phyloP scores from a whole-genome alignment of 192 early-diverging fungal genomes.

The Coemansia aciculifera region DNA sequence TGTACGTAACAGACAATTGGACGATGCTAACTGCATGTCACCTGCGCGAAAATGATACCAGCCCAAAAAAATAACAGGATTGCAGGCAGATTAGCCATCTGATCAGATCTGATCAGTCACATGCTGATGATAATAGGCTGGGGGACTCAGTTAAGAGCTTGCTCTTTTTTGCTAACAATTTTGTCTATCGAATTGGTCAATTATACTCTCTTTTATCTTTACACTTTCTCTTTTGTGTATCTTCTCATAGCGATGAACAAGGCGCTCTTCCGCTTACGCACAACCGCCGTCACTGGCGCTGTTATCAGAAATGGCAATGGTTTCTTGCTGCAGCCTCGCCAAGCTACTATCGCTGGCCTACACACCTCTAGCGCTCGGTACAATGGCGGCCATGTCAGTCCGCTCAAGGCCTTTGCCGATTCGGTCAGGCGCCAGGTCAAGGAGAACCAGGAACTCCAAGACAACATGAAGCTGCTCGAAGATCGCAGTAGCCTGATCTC shows the following conservation, averaged over 20 bases:
- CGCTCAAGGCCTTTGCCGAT: constrained; percentile 81
- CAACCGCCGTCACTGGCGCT: not conserved
- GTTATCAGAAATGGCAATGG: not conserved
- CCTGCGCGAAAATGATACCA: not conserved
- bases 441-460: constrained; percentile 92
- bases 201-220: not conserved
- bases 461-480: constrained; percentile 86
- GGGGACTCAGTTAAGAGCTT: not conserved
- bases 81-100: not conserved
- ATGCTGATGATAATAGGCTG: not conserved
- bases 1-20: not conserved
- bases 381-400: constrained; percentile 56
- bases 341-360: constrained; percentile 14
- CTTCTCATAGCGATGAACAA: constrained; percentile 23
- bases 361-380: constrained; percentile 32
- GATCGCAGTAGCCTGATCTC: constrained; percentile 78
- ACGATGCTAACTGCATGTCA: not conserved
- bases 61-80: not conserved
- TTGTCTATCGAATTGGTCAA: not conserved
- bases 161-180: not conserved
- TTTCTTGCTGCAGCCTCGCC: constrained; percentile 3
- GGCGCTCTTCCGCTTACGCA: constrained; percentile 29
- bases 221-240: not conserved
- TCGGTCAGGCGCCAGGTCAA: constrained; percentile 89
- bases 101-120: not conserved